Conservation (phyloP, 768 basidiomycete genomes). For the Podaxis sp. region DNA sequence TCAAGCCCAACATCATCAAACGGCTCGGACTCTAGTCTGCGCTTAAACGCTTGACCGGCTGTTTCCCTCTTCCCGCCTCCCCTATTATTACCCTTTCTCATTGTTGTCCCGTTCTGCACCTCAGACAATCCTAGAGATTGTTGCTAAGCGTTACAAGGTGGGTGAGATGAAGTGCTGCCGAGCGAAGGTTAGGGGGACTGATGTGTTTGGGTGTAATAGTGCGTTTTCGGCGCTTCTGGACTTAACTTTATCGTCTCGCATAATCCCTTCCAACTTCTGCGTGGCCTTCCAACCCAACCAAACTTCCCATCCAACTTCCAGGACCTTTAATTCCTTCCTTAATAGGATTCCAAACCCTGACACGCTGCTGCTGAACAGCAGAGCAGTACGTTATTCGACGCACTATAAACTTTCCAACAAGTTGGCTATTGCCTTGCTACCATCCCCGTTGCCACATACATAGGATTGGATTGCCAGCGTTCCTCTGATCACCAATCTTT, state of each 20-base stretch:
- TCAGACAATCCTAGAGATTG: neutral
- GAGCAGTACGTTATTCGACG: too few species aligned
- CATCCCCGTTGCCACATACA: neutral
- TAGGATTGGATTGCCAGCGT: neutral
- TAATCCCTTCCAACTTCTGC: constrained; percentile 1
- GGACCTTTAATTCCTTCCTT: neutral
- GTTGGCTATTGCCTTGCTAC: too few species aligned
- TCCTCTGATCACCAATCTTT: neutral
- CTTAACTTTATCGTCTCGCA: neutral
- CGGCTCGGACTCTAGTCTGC: too few species aligned
- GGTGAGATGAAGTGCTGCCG: neutral
- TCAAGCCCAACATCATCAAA: too few species aligned
- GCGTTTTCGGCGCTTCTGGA: constrained; percentile 1
- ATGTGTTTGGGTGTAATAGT: neutral
- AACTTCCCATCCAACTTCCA: neutral
- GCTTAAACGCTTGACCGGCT: too few species aligned
- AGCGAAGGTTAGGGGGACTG: neutral
- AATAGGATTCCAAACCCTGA: neutral
- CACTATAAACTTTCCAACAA: too few species aligned
- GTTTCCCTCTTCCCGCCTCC: neutral
- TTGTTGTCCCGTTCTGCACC: neutral
- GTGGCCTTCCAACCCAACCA: neutral
- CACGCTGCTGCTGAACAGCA: neutral
- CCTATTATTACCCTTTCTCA: neutral
- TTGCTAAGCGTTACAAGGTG: neutral